These are phyloP conservation scores for Mortierella alpina DNA, from an alignment of 192 early-diverging fungal genomes.

Conservation along the genomic window DNA sequence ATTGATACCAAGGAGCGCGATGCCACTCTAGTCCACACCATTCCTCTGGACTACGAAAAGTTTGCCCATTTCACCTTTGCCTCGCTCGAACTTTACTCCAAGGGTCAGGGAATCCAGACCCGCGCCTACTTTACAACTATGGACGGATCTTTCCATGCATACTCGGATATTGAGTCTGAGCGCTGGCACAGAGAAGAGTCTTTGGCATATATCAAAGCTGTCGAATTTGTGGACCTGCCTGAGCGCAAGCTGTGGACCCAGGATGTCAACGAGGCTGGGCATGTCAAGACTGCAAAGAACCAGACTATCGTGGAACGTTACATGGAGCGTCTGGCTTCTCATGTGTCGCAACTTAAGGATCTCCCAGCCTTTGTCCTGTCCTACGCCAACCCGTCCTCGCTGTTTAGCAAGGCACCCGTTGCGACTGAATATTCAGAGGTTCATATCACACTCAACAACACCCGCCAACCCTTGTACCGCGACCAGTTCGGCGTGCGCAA, in stretches of 20 bases:
- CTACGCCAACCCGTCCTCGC: conserved; percentile 40
- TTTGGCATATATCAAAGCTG: conserved; percentile 73
- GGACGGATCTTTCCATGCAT: conserved; percentile 69
- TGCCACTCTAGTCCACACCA: conserved; percentile 22
- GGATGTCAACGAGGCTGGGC: conserved; percentile 75
- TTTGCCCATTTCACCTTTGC: conserved; percentile 28
- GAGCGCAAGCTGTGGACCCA: conserved; percentile 74
- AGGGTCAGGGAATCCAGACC: conserved; percentile 50
- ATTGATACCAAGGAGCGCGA: conserved; percentile 35
- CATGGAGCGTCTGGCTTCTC: conserved; percentile 66
- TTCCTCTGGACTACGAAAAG: conserved; percentile 26
- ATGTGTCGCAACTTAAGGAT: conserved; percentile 64
- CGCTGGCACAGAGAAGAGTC: conserved; percentile 91
- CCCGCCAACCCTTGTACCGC: conserved; percentile 55
- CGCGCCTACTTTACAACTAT: conserved; percentile 67
- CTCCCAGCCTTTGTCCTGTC: conserved; percentile 56
- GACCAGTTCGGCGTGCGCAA: conserved; percentile 89
- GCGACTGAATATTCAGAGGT: conserved; percentile 34
- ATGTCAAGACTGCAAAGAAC: conserved; percentile 54
- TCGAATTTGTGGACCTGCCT: conserved; percentile 87
- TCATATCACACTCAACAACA: conserved; percentile 29
- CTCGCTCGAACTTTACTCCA: conserved; percentile 34
- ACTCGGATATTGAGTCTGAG: conserved; percentile 54
- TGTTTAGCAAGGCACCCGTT: conserved; percentile 33
- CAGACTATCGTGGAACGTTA: conserved; percentile 71